Evolutionary conservation across 352 stramenopile species (phyloP).

Genomic region (Pythium dissotocum): DNA sequence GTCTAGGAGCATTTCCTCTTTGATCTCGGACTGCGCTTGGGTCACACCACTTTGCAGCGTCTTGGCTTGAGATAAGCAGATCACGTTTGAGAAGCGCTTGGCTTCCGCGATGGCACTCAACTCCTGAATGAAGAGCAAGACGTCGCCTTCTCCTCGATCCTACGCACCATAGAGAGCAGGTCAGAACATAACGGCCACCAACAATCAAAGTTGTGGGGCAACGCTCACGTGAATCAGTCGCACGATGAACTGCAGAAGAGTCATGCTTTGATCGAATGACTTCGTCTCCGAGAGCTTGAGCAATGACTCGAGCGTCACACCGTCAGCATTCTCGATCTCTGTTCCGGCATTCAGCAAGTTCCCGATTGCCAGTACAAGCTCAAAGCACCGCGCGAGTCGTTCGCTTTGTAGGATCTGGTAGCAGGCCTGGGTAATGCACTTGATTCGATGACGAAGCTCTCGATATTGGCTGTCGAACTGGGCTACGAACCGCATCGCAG

Average conservation of each 20-base stretch:
- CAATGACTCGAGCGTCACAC: conserved; percentile 70
- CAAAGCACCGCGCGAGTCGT: conserved; percentile 69
- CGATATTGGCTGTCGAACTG: conserved; percentile 67
- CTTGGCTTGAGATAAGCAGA: conserved; percentile 58
- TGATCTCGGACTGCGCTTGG: conserved; percentile 66
- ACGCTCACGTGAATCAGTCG: conserved; percentile 71
- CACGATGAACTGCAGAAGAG: conserved; percentile 76
- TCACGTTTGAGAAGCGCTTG: conserved; percentile 71
- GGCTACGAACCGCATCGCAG: conserved; percentile 61
- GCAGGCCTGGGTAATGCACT: conserved; percentile 56
- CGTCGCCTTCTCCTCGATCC: conserved; percentile 71
- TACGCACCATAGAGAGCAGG: conserved; percentile 17
- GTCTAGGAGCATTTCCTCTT: conserved; percentile 69
- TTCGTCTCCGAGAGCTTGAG: conserved; percentile 88
- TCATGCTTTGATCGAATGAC: conserved; percentile 70
- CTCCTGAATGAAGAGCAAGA: conserved; percentile 69
- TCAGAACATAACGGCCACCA: too few species aligned
- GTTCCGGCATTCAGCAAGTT: conserved; percentile 78
- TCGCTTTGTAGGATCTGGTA: conserved; percentile 70
- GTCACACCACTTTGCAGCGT: conserved; percentile 49
- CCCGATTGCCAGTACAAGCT: conserved; percentile 72
- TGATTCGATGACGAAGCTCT: conserved; percentile 48
- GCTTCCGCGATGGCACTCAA: conserved; percentile 49
- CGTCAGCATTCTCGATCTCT: conserved; percentile 63
- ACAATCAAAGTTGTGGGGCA: neutral